A percentile compares a stretch with the other conserved stretches of the same genome.
These are phyloP conservation scores for Meredithiella fracta DNA, from an alignment of 2,329 filamentous ascomycete genomes.

Conservation along the genomic window DNA sequence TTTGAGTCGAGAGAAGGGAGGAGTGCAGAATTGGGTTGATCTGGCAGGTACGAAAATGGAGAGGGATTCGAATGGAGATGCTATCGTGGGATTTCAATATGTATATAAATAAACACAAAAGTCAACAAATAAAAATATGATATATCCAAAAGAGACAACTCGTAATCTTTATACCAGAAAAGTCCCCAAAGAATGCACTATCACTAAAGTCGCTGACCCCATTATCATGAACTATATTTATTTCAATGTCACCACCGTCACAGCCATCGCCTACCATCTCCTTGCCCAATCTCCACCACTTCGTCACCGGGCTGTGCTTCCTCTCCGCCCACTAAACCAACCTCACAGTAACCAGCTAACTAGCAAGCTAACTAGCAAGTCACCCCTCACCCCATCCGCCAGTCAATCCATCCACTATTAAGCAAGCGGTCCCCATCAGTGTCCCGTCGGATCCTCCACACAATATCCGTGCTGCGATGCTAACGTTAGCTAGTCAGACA, in stretches of 20 bases:
- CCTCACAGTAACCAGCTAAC: too few species aligned
- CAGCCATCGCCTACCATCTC: neutral
- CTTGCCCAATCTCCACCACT: neutral
- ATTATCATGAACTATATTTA: too few species aligned
- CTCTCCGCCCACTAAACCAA: neutral
- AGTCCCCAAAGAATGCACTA: too few species aligned
- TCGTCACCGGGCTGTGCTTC: neutral
- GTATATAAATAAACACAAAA: neutral
- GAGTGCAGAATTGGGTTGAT: neutral
- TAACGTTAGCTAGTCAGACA: neutral
- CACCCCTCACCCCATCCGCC: neutral
- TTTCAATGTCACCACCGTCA: too few species aligned
- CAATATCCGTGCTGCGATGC: neutral
- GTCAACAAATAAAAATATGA: neutral
- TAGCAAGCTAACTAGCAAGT: too few species aligned
- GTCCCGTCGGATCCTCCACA: neutral
- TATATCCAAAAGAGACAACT: neutral
- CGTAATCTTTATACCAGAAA: neutral
- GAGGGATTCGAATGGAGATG: neutral
- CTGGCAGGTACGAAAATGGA: neutral
- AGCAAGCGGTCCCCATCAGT: too few species aligned
- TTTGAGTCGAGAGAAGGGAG: neutral
- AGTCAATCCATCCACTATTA: neutral
- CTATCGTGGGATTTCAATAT: neutral
- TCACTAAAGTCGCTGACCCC: too few species aligned